Evolutionary conservation across 2,329 filamentous ascomycete genomes (phyloP), one percentile per base, ranked within the genome.

Genomic region (Colletotrichum tofieldiae): DNA sequence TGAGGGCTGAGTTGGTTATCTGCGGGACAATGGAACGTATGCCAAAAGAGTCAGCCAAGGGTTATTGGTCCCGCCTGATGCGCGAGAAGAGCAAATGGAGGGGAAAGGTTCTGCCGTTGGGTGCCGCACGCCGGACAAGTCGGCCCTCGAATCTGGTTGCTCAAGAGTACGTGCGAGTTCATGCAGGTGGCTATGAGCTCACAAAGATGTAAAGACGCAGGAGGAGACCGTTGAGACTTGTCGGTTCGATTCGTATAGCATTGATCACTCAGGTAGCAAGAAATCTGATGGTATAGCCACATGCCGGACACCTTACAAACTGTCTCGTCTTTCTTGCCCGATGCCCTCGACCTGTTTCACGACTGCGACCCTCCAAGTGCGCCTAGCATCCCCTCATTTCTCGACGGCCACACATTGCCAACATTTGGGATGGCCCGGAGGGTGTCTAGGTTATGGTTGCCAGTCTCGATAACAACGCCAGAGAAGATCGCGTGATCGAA

Each of bases 321-420:
- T 8, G 16, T 23, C 16, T 8, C 5, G 12, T 56, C 32, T 3
- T 16, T 6, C 1, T 16, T 3, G 4, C 32, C 16, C 32, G 20
- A 1, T 56, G 11, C 3, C 5, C 52, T 9, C 0, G 2, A 4
- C 11, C 52, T 20, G 14, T 52, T n/a, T 49, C 20, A 54, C 29
- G 49, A 23, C 37, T 16, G 37, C 16, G 32, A 18, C 1, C 47
- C 58, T 18, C 65, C 20, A 6, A 72, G 70, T 18, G 56, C 58
- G 8, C 18, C 52, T 3, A 72, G 20, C 20, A 70, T 32, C n/a
- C 70, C 70, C 60, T 72, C 70, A n/a, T 72, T 70, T 26, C 54
- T 65, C 2, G 70, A 72, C 18, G 78, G 76, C 82, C 82, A 84
- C 20, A 82, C 82, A 32, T 82, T 83, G 52, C 78, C 67, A 12